Evolutionary conservation across 106 monocot species (phyloP).

Genomic region (Phalaenopsis aphrodite): DNA sequence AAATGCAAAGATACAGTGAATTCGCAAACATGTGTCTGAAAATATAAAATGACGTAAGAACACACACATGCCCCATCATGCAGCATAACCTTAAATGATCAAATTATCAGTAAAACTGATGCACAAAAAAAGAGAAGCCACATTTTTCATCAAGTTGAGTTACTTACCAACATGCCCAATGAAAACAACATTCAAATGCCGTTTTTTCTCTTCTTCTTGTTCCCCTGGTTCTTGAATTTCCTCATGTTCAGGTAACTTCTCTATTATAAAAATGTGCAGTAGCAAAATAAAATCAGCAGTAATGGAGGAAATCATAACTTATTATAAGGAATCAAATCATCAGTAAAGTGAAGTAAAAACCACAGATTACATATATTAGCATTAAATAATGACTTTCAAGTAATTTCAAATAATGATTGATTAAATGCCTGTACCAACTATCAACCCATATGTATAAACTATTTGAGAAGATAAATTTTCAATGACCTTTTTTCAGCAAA

Average conservation of each 20-base stretch:
- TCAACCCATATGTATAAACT: neutral
- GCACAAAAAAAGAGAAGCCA: neutral
- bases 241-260: neutral
- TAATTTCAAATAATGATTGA: neutral
- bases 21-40: neutral
- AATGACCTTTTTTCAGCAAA: constrained; percentile 2
- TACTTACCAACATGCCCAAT: constrained; percentile 13
- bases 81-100: neutral
- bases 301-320: neutral
- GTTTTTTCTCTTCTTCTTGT: constrained; percentile 10
- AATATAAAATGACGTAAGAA: neutral
- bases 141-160: neutral
- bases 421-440: neutral
- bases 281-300: neutral
- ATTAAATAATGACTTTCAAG: neutral
- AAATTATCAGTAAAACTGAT: neutral
- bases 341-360: neutral
- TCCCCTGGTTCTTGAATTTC: neutral
- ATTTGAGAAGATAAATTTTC: neutral
- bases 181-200: constrained; percentile 13
- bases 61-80: neutral
- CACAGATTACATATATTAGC: neutral
- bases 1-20: neutral
- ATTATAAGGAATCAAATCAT: neutral
- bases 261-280: neutral